These are phyloP conservation scores for Petasospora rhodanensis DNA, from an alignment of 1,139 yeast species.

Conservation along the genomic window DNA sequence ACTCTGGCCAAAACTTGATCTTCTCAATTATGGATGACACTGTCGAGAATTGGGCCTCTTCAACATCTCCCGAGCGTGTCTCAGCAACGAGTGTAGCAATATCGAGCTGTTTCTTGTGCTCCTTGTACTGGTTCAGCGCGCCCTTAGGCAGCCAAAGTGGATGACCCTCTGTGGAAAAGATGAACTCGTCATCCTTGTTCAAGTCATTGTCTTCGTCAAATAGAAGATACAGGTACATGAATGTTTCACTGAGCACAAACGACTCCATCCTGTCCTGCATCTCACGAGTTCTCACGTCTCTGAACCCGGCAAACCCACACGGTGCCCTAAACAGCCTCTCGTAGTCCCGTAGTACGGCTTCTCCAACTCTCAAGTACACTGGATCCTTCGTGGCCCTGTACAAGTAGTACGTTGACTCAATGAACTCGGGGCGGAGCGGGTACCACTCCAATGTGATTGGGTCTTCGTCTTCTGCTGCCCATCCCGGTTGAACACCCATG, in stretches of 20 bases:
- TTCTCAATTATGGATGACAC: constrained; percentile 5
- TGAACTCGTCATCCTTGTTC: constrained; percentile 44
- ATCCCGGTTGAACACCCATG: constrained; percentile 2
- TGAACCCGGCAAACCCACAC: constrained; percentile 84
- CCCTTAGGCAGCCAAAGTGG: constrained; percentile 62
- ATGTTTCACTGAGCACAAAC: constrained; percentile 81
- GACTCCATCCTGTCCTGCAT: constrained; percentile 85
- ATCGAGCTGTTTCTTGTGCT: constrained; percentile 3
- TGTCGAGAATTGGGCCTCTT: too few species aligned
- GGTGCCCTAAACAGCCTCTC: constrained; percentile 46
- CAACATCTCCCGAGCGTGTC: too few species aligned
- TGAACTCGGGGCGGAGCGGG: constrained; percentile 86
- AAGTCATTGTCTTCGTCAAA: constrained; percentile 65
- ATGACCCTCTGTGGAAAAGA: constrained; percentile 92
- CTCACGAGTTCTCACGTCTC: constrained; percentile 59
- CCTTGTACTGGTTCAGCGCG: constrained; percentile 21
- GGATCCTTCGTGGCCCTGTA: constrained; percentile 88
- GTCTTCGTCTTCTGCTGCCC: constrained; percentile 12
- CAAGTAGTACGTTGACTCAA: constrained; percentile 81
- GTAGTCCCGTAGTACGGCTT: constrained; percentile 52
- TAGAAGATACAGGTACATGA: constrained; percentile 75
- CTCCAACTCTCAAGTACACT: constrained; percentile 72
- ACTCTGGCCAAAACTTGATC: constrained; percentile 12
- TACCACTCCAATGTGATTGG: constrained; percentile 76
- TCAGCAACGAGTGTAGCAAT: neutral